phyloP scores from a whole-genome alignment of 495 filamentous ascomycete genomes.

The Cercophora samala region DNA sequence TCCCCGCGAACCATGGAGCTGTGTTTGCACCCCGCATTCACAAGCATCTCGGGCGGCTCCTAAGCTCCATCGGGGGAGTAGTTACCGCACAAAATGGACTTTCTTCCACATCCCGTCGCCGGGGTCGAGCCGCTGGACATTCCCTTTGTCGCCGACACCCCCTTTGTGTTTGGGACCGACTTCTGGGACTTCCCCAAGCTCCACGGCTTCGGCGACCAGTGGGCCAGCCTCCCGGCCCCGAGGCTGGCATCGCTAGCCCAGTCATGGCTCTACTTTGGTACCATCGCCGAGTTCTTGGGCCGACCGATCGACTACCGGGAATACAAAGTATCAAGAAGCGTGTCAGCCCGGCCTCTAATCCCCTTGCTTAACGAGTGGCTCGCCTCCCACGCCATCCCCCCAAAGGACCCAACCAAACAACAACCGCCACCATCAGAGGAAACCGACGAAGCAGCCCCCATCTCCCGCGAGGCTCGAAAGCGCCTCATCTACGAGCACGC shows the following conservation, averaged over 20 bases:
- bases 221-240: conserved; percentile 26
- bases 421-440: neutral
- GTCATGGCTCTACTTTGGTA: conserved; percentile 30
- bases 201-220: conserved; percentile 28
- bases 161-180: conserved; percentile 23
- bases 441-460: neutral
- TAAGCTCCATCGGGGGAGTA: neutral
- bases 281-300: conserved; percentile 29
- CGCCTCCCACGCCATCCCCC: conserved; percentile 7
- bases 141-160: conserved; percentile 28
- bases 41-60: conserved; percentile 10
- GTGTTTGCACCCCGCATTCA: conserved; percentile 16
- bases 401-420: neutral
- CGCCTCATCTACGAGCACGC: conserved; percentile 20
- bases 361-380: conserved; percentile 25
- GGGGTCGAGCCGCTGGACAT: conserved; percentile 26
- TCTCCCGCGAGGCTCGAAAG: conserved; percentile 6
- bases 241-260: conserved; percentile 26
- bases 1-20: conserved; percentile 18
- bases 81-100: conserved; percentile 19
- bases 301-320: conserved; percentile 23
- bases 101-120: conserved; percentile 24
- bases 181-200: conserved; percentile 29
- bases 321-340: conserved; percentile 19
- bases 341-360: conserved; percentile 20